Base-by-base conservation (phyloP, 2,329 filamentous ascomycete species). In the Colletotrichum simmondsii region DNA sequence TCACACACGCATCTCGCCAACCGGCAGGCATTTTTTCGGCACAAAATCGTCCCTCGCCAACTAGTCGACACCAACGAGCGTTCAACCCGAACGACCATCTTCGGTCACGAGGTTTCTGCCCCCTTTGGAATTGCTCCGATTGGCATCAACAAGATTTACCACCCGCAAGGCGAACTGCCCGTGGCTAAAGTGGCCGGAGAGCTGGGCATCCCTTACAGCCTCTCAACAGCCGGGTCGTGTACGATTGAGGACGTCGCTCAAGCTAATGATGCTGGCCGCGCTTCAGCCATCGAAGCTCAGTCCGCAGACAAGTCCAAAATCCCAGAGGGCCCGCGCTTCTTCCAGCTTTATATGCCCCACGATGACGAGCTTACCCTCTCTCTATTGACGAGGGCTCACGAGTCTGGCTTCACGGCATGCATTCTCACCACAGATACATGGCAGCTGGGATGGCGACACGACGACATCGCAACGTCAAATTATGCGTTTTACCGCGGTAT, bases 91-190 rank as follows among this genome's bases (percentile, higher is more conserved):
- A 89, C 89, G 14, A 82, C 81, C 4, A 89, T 93, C 73, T 92
- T 92, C 79, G 88, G 90, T 16, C 88, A 92, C 78, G 84, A 85
- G 61, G 87, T 90, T 16, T 83, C 86, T 2, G 90, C 89, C 0
- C 90, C 91, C 0, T 88, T 92, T 63, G 90, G 89, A n/a, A 91
- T 92, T 76, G 88, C 90, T 0, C 90, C 90, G 0, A 87, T 92
- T 32, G 90, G 91, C 5, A 92, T 92, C 75, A 92, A 92, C 82
- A 88, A 88, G 74, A 92, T 92, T 76, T 92, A 92, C 81, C 85
- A 92, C 75, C 84, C 86, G 0, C 78, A 81, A 0, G 90, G 88
- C 52, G 91, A 93, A 77, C 78, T 90, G 0, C 85, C 89, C 0
- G 90, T 92, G 1, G 89, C 91, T 11, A 87, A 86, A 69, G 89